A percentile compares a stretch with the other conserved stretches of the same genome.
These are phyloP conservation scores for Fraxinus velutina DNA, from an alignment of 305 asterid species.

Conservation along the genomic window DNA sequence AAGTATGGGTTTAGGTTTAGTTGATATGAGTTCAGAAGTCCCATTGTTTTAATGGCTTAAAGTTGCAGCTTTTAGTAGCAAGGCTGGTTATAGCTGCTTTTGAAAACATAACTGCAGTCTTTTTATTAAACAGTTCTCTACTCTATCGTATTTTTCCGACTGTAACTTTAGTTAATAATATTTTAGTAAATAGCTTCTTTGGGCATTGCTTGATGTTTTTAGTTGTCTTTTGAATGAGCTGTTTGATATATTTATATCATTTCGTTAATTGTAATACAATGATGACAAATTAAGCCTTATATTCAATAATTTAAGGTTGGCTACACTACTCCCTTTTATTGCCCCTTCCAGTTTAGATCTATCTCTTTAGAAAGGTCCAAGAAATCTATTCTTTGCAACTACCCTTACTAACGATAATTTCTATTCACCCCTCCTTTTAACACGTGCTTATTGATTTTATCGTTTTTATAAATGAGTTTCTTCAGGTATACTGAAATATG, in stretches of 20 bases:
- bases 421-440: not conserved
- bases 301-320: not conserved
- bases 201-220: not conserved
- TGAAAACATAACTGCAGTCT: not conserved
- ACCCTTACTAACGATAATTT: not conserved
- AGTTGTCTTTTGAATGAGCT: not conserved
- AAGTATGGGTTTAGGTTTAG: not conserved
- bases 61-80: not conserved
- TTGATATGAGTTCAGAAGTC: not conserved
- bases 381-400: not conserved
- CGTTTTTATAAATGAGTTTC: not conserved
- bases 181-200: not conserved
- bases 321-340: not conserved
- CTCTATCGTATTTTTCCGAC: not conserved
- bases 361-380: not conserved
- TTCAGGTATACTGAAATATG: not conserved
- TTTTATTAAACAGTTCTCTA: not conserved
- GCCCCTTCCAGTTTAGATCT: not conserved
- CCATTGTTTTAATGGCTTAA: not conserved
- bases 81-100: not conserved
- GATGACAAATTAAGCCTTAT: not conserved
- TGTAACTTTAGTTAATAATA: not conserved
- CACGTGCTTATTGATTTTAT: not conserved
- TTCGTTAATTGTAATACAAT: not conserved
- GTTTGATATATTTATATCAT: not conserved